These are phyloP conservation scores for Wickerhamiella vanderwaltii DNA, from an alignment of 805 yeast species.

Conservation along the genomic window DNA sequence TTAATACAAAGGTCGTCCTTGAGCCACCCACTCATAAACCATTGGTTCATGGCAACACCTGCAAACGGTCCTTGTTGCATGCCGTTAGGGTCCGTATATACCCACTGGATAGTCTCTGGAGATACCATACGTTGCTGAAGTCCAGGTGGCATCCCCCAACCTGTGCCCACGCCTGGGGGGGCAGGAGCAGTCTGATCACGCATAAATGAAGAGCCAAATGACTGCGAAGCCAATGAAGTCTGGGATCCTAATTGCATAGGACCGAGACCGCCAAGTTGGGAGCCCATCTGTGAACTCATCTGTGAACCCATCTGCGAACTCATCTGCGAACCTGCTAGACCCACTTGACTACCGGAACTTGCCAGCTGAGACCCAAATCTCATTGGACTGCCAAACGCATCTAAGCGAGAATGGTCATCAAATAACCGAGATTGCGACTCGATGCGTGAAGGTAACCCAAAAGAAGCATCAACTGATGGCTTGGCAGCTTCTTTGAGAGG, in stretches of 20 bases:
- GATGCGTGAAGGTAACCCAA: background rate
- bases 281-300: too few species aligned
- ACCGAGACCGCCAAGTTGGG: too few species aligned
- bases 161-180: background rate
- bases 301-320: background rate
- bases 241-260: background rate
- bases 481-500: background rate
- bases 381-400: background rate
- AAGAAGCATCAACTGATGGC: background rate
- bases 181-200: background rate
- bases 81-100: constrained; percentile 58
- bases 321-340: background rate
- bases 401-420: background rate
- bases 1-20: constrained; percentile 42
- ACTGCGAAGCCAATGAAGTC: background rate
- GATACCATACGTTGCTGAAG: constrained; percentile 18
- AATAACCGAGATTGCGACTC: constrained; percentile 7
- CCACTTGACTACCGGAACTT: background rate
- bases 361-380: background rate
- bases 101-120: constrained; percentile 47
- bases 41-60: constrained; percentile 62
- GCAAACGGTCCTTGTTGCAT: constrained; percentile 72
- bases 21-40: constrained; percentile 56
- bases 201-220: background rate
- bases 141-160: constrained; percentile 12